Percentiles rank a stretch among this genome's conserved stretches.
These are phyloP conservation scores for Poterioochromonas sp. DNA, from an alignment of 352 stramenopile species.

Conservation along the genomic window DNA sequence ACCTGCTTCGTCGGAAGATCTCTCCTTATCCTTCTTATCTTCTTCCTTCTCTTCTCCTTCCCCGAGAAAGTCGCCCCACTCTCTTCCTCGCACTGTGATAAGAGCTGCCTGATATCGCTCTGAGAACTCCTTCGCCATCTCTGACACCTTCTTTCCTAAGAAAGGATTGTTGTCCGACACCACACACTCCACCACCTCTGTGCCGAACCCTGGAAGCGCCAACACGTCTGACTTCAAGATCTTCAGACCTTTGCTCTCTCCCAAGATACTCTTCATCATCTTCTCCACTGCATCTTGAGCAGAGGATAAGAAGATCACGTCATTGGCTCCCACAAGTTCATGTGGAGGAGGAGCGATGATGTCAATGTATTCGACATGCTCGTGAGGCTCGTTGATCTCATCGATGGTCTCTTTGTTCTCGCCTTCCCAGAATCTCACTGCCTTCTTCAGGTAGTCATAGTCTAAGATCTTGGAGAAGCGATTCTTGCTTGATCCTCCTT, in stretches of 20 bases:
- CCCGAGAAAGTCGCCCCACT: not conserved
- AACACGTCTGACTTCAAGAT: slow-evolving; percentile 43
- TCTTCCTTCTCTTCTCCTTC: not conserved
- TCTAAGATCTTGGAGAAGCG: not conserved
- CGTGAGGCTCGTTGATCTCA: not conserved
- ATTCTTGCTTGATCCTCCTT: not conserved
- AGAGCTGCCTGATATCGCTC: not conserved
- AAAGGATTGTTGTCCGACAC: slow-evolving; percentile 44
- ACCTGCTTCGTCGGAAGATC: not conserved
- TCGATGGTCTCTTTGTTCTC: not conserved
- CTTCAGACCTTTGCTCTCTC: slow-evolving; percentile 39
- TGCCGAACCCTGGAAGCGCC: slow-evolving; percentile 42
- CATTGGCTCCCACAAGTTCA: slow-evolving; percentile 40
- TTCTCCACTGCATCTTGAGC: slow-evolving; percentile 11
- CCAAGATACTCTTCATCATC: slow-evolving; percentile 1
- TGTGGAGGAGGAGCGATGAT: slow-evolving; percentile 39
- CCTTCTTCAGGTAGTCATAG: not conserved
- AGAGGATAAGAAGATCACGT: slow-evolving; percentile 44
- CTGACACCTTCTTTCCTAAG: slow-evolving; percentile 36
- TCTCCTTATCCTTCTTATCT: not conserved
- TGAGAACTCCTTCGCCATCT: slow-evolving; percentile 38
- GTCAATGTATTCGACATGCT: slow-evolving; percentile 39
- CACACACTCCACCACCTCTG: slow-evolving; percentile 36
- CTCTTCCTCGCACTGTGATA: not conserved
- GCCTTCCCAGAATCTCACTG: not conserved